A percentile compares a stretch with the other conserved stretches of the same genome.
These are phyloP conservation scores for Thielaviopsis cerberus DNA, from an alignment of 2,329 filamentous ascomycete species.

Conservation along the genomic window DNA sequence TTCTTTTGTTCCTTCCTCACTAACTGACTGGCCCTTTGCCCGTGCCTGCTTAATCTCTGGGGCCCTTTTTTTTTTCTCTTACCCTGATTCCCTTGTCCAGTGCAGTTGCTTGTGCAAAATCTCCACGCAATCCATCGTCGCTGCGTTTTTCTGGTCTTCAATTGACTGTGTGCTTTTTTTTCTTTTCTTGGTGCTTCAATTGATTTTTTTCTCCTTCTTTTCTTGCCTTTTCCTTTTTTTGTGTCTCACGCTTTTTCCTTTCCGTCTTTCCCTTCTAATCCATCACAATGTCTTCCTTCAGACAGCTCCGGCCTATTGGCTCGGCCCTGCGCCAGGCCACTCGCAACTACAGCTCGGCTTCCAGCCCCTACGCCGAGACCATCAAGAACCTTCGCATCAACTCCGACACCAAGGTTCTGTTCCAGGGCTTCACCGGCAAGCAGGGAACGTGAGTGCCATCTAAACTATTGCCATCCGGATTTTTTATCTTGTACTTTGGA, in stretches of 20 bases:
- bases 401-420: constrained; percentile 80
- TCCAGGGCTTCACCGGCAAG: constrained; percentile 93
- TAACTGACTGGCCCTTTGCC: background rate
- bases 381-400: constrained; percentile 84
- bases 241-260: constrained; percentile 8
- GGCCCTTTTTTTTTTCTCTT: constrained; percentile 3
- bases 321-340: constrained; percentile 46
- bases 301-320: constrained; percentile 49
- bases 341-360: constrained; percentile 56
- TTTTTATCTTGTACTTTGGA: background rate
- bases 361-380: constrained; percentile 52
- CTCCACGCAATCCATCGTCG: background rate
- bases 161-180: background rate
- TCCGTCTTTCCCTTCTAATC: constrained; percentile 1
- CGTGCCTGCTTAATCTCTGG: constrained; percentile 4
- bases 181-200: background rate
- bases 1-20: background rate
- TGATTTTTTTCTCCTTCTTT: constrained; percentile 9
- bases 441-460: constrained; percentile 62
- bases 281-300: constrained; percentile 66
- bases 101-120: background rate
- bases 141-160: background rate
- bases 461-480: background rate
- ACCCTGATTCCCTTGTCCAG: background rate
- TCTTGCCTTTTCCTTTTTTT: constrained; percentile 10